phyloP scores from a whole-genome alignment of 495 filamentous ascomycete genomes.

The Talaromyces trachyspermus region DNA sequence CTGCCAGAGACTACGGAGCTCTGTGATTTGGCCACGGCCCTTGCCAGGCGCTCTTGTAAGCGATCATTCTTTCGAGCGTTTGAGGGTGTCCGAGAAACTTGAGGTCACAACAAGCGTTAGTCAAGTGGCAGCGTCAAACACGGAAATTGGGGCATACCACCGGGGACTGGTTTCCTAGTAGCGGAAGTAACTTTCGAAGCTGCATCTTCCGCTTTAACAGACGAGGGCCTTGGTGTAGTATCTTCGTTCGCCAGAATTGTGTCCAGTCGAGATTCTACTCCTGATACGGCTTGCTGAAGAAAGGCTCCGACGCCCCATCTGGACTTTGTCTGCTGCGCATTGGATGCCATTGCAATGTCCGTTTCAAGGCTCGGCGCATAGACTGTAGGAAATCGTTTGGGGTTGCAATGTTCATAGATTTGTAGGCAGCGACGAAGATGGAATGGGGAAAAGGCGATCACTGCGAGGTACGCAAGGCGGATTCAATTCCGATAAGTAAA shows the following conservation, averaged over 20 bases:
- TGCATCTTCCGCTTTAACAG: slow-evolving; percentile 11
- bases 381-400: too few species aligned
- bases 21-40: slow-evolving; percentile 47
- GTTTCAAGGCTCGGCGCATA: background rate
- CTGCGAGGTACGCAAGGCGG: slow-evolving; percentile 1
- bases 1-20: slow-evolving; percentile 18
- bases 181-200: slow-evolving; percentile 15
- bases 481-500: background rate
- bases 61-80: slow-evolving; percentile 58
- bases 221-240: slow-evolving; percentile 18
- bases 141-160: slow-evolving; percentile 18
- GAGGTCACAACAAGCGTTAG: slow-evolving; percentile 25
- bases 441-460: background rate
- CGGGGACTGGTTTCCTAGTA: slow-evolving; percentile 12
- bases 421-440: too few species aligned
- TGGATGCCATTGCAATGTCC: slow-evolving; percentile 30
- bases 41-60: slow-evolving; percentile 79
- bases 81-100: slow-evolving; percentile 46
- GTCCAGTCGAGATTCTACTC: slow-evolving; percentile 88
- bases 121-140: background rate
- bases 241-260: slow-evolving; percentile 81
- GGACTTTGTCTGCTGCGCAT: slow-evolving; percentile 23
- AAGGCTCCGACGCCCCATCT: slow-evolving; percentile 61
- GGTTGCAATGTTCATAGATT: too few species aligned
- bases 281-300: slow-evolving; percentile 84